These are phyloP conservation scores for Graphilbum fragrans DNA, from an alignment of 2,329 filamentous ascomycete species.

Conservation along the genomic window DNA sequence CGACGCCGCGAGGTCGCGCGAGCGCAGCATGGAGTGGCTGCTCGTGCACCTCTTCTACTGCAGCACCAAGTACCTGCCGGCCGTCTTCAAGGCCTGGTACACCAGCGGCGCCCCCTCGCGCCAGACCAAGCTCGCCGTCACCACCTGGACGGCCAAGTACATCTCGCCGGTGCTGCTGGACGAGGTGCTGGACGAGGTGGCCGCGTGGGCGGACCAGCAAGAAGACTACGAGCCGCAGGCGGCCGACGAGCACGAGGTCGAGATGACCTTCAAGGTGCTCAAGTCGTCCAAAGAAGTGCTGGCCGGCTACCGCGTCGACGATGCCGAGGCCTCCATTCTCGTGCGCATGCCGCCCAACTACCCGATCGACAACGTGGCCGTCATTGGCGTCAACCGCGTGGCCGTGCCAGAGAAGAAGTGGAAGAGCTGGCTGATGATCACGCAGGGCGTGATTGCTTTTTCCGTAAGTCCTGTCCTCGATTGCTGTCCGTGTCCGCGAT, in stretches of 20 bases:
- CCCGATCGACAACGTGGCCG: slow-evolving; percentile 66
- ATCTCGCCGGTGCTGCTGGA: slow-evolving; percentile 62
- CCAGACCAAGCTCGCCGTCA: slow-evolving; percentile 67
- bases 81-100: slow-evolving; percentile 75
- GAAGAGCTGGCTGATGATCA: slow-evolving; percentile 80
- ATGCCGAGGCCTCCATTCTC: slow-evolving; percentile 70
- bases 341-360: slow-evolving; percentile 72
- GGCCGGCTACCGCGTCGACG: slow-evolving; percentile 79
- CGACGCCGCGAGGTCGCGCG: no score
- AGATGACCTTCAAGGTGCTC: slow-evolving; percentile 58
- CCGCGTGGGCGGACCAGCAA: slow-evolving; percentile 49
- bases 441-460: slow-evolving; percentile 87
- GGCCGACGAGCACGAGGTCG: slow-evolving; percentile 42
- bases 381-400: slow-evolving; percentile 69
- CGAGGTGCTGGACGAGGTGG: slow-evolving; percentile 54
- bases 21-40: slow-evolving; percentile 71
- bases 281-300: slow-evolving; percentile 62
- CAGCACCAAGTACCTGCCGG: slow-evolving; percentile 62
- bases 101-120: slow-evolving; percentile 65
- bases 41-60: slow-evolving; percentile 80
- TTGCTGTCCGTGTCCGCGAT: not conserved
- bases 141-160: slow-evolving; percentile 74
- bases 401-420: slow-evolving; percentile 86
- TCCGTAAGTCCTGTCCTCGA: slow-evolving; percentile 34
- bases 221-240: slow-evolving; percentile 35